phyloP scores from a whole-genome alignment of 371 early-diverging fungal genomes.

The Mortierella sp. region DNA sequence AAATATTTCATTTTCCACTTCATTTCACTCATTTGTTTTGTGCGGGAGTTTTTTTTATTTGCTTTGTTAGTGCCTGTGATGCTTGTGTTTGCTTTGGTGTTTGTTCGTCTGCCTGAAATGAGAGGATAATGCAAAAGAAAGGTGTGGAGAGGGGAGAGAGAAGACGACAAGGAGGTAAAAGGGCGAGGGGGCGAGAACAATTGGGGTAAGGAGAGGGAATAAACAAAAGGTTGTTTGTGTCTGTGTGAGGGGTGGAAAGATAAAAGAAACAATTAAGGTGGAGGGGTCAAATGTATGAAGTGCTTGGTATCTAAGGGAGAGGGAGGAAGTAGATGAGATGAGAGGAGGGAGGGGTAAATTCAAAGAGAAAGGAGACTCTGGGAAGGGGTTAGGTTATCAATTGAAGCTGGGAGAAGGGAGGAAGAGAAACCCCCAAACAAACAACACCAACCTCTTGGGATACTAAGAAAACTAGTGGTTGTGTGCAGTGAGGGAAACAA shows the following conservation, averaged over 20 bases:
- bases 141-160: neutral
- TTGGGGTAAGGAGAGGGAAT: neutral
- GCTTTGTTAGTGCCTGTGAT: neutral
- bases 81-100: too few species aligned
- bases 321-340: neutral
- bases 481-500: neutral
- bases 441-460: neutral
- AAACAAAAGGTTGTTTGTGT: constrained; percentile 2
- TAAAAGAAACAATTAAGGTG: neutral
- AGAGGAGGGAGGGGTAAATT: neutral
- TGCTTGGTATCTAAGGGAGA: neutral
- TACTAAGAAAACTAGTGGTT: neutral
- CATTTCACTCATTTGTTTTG: neutral
- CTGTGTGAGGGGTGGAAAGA: neutral
- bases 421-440: neutral
- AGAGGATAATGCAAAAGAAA: neutral
- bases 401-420: neutral
- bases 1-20: neutral
- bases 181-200: constrained; percentile 2
- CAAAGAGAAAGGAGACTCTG: neutral
- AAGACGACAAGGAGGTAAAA: too few species aligned
- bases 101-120: neutral
- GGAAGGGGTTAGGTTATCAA: neutral
- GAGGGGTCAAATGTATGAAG: neutral
- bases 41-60: neutral